Conservation (phyloP, 2,329 filamentous ascomycete species). For the Aureobasidium subglaciale region DNA sequence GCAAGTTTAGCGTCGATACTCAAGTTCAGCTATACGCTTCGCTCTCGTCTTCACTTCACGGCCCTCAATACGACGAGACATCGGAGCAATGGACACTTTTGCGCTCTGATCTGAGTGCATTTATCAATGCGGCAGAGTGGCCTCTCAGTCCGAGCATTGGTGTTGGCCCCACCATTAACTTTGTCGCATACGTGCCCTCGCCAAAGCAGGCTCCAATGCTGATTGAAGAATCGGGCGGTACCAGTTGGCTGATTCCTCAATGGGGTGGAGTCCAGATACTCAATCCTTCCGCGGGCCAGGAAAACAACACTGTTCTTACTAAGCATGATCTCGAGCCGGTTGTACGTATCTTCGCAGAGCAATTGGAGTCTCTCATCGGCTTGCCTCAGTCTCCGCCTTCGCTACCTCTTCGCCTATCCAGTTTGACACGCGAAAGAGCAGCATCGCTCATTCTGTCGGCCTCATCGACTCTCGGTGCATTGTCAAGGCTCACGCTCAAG, state of each 20-base stretch:
- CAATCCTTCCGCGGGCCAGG: slow-evolving; percentile 35
- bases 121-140: slow-evolving; percentile 98
- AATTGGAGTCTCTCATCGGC: slow-evolving; percentile 80
- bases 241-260: slow-evolving; percentile 90
- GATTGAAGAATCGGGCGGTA: slow-evolving; percentile 53
- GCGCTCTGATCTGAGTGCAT: slow-evolving; percentile 83
- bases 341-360: slow-evolving; percentile 83
- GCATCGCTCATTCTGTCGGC: slow-evolving; percentile 81
- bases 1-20: slow-evolving; percentile 92
- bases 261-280: slow-evolving; percentile 79
- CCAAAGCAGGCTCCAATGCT: slow-evolving; percentile 54
- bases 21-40: slow-evolving; percentile 89
- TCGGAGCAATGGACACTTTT: slow-evolving; percentile 60
- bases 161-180: slow-evolving; percentile 88
- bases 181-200: slow-evolving; percentile 82
- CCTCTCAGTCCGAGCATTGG: slow-evolving; percentile 91
- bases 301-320: slow-evolving; percentile 43
- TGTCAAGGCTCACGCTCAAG: slow-evolving; percentile 76
- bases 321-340: slow-evolving; percentile 65
- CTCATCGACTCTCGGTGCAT: slow-evolving; percentile 86
- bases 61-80: slow-evolving; percentile 47
- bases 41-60: slow-evolving; percentile 55
- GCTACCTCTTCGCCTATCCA: slow-evolving; percentile 75
- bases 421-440: slow-evolving; percentile 76
- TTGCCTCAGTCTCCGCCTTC: slow-evolving; percentile 71